Evolutionary conservation across 2,329 filamentous ascomycete species (phyloP).

Genomic region (Stachybotrys chartarum): DNA sequence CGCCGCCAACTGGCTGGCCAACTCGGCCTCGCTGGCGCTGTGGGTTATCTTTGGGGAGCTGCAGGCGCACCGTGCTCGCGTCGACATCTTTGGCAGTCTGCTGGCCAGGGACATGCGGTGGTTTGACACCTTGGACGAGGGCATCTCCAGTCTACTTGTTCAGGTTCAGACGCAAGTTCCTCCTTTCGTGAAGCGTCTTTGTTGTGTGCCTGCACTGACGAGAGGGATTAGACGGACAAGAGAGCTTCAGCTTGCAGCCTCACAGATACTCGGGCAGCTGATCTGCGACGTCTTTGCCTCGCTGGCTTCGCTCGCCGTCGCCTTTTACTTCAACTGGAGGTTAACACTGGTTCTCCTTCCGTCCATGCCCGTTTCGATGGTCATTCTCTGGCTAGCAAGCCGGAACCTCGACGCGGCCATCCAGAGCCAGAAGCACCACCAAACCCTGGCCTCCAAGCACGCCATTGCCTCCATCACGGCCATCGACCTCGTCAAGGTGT

Average conservation of each 20-base stretch:
- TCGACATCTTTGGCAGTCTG: constrained; percentile 58
- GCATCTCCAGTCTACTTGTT: constrained; percentile 63
- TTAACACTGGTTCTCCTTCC: constrained; percentile 74
- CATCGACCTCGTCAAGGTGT: constrained; percentile 83
- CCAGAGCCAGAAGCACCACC: constrained; percentile 58
- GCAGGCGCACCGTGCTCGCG: constrained; percentile 61
- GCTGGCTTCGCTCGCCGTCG: constrained; percentile 59
- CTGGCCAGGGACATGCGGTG: constrained; percentile 70
- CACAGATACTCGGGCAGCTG: constrained; percentile 69
- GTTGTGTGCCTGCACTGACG: not conserved
- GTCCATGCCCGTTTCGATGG: constrained; percentile 60
- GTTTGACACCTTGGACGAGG: constrained; percentile 70
- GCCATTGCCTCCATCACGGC: constrained; percentile 61
- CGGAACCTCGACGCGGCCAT: constrained; percentile 57
- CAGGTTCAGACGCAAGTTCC: constrained; percentile 62
- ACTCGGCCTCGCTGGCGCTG: constrained; percentile 56
- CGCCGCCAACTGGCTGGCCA: constrained; percentile 56
- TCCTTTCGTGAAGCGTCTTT: not conserved
- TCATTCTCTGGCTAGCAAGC: constrained; percentile 54
- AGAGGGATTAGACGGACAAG: constrained; percentile 57
- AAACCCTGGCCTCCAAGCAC: constrained; percentile 65
- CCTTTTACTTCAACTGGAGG: constrained; percentile 76
- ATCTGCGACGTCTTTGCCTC: constrained; percentile 58
- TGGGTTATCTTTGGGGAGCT: constrained; percentile 79
- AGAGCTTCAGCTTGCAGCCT: constrained; percentile 74